phyloP scores from a whole-genome alignment of 1,139 yeast genomes.

The Suzukiozyma palmioleophila region DNA sequence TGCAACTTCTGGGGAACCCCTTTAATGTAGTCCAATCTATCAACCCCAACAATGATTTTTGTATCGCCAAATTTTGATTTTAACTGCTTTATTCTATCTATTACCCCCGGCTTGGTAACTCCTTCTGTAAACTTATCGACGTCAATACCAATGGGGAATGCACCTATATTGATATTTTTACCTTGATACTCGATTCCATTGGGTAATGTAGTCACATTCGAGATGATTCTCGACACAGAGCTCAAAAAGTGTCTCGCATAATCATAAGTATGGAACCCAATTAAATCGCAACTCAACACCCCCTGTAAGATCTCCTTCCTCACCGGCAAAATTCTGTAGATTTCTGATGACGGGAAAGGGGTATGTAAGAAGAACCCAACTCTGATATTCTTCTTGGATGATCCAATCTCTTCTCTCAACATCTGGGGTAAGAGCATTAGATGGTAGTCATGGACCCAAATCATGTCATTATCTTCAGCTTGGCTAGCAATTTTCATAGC shows the following conservation, averaged over 20 bases:
- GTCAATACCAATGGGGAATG: conserved; percentile 98
- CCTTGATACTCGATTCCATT: conserved; percentile 83
- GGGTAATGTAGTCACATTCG: conserved; percentile 76
- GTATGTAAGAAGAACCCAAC: conserved; percentile 95
- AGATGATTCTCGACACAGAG: conserved; percentile 80
- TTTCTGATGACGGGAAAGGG: conserved; percentile 96
- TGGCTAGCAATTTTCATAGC: conserved; percentile 69
- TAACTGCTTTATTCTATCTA: conserved; percentile 60
- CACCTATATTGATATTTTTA: conserved; percentile 81
- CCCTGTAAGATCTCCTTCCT: conserved; percentile 90
- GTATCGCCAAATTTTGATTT: conserved; percentile 59
- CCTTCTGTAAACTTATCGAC: conserved; percentile 88
- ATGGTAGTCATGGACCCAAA: conserved; percentile 98
- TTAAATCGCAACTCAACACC: conserved; percentile 86
- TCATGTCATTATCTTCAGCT: conserved; percentile 78
- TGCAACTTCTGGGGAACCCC: conserved; percentile 97
- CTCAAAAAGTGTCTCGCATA: conserved; percentile 97
- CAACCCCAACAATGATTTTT: conserved; percentile 93
- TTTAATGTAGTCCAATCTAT: conserved; percentile 89
- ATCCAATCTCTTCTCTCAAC: conserved; percentile 63
- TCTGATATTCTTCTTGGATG: conserved; percentile 51
- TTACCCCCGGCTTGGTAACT: conserved; percentile 57
- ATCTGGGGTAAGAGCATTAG: conserved; percentile 91
- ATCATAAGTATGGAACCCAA: conserved; percentile 99
- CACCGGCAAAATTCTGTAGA: conserved; percentile 92